Evolutionary conservation across 306 rosid genomes (phyloP), one percentile per base, ranked within the genome.

Genomic region (Cucurbita argyrosperma): DNA sequence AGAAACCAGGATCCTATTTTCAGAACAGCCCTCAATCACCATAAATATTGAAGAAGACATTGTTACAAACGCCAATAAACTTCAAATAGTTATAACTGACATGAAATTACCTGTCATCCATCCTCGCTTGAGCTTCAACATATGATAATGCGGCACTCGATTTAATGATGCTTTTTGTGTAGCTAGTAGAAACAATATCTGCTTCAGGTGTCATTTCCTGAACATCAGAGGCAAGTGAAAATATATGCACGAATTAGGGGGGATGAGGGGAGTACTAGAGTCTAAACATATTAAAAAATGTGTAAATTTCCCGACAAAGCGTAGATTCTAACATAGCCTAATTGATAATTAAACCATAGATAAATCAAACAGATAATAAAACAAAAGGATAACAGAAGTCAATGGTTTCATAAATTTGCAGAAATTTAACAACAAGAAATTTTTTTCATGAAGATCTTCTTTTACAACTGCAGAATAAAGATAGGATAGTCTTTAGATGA

Each of bases 181-280:
- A 89, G 84, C 82, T 85, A 37, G 88, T 89, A 75, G 92, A 86
- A 70, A 89, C 82, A 77, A 94, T 84, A 78, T 94, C 96, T 6
- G 97, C 99, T 79, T 89, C 94, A 79, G 97, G 85, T 72, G 96
- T 94, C 96, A 94, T 85, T 85, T 94, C 99, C 99, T 94, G 90
- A 81, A 88, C 64, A 75, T 79, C 53, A 43, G 54, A 52, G 7
- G 65, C 55, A 78, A 72, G 57, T 13, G 45, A 75, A 71, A 74
- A 21, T 58, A 76, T 37, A 46, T 74, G 59, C 72, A 74, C 59
- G 64, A 54, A 37, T 30, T 10, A 6, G 10, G 51, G 8, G 46
- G 73, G 63, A 43, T 4, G 54, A 42, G 19, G 46, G 67, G 46
- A 3, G 14, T 60, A 30, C 10, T 61, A 73, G 16, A 39, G 72